Percentiles rank a stretch among this genome's conserved stretches.
These are phyloP conservation scores for Hyphodiscus sp. DNA, from an alignment of 2,329 filamentous ascomycete species.

Conservation along the genomic window DNA sequence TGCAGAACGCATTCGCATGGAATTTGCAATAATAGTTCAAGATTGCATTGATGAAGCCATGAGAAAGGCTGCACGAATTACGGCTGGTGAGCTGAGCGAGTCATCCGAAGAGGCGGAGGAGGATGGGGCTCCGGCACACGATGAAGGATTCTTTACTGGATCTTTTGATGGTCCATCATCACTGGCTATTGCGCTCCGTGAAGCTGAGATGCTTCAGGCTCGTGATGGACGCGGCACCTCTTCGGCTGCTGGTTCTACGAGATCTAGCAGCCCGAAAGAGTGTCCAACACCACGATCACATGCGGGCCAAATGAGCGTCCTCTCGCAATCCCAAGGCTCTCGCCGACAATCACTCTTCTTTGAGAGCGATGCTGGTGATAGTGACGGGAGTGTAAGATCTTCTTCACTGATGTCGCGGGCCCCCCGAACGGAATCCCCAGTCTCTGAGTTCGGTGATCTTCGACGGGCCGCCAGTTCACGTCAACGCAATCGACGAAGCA, in stretches of 20 bases:
- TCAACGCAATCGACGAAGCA: constrained; percentile 79
- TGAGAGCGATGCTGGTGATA: constrained; percentile 77
- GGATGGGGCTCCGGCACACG: constrained; percentile 39
- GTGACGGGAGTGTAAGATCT: constrained; percentile 82
- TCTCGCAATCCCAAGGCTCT: constrained; percentile 53
- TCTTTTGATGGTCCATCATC: constrained; percentile 54
- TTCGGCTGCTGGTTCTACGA: constrained; percentile 58
- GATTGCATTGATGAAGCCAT: constrained; percentile 93
- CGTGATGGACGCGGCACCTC: constrained; percentile 40
- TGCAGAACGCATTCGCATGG: constrained; percentile 86
- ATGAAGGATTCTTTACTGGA: constrained; percentile 46
- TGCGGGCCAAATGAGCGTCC: constrained; percentile 49
- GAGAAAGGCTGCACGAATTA: constrained; percentile 81
- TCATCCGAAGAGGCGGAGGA: constrained; percentile 46
- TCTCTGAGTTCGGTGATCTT: constrained; percentile 75
- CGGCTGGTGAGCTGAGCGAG: constrained; percentile 76
- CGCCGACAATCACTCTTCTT: constrained; percentile 73
- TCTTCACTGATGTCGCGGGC: constrained; percentile 66
- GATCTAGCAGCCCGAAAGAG: constrained; percentile 84
- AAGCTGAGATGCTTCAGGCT: constrained; percentile 21
- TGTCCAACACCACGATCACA: constrained; percentile 88
- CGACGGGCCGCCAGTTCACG: constrained; percentile 70
- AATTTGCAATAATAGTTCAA: constrained; percentile 88
- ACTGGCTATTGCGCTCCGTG: constrained; percentile 46
- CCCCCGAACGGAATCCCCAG: constrained; percentile 78